These are phyloP conservation scores for Protomyces pachydermus DNA, from an alignment of 1,139 yeast genomes.

Conservation along the genomic window DNA sequence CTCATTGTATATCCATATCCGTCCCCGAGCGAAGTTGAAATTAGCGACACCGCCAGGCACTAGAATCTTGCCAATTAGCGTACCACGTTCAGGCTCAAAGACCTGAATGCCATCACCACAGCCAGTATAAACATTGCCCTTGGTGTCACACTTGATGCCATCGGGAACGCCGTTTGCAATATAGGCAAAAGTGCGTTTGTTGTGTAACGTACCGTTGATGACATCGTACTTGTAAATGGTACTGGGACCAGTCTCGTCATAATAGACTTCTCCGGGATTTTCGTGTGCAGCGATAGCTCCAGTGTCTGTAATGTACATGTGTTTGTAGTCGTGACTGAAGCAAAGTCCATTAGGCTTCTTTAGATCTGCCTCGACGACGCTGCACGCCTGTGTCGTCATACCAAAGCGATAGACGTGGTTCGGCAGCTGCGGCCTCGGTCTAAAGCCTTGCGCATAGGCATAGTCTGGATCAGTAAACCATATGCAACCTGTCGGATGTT, in stretches of 20 bases:
- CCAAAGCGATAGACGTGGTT: constrained; percentile 28
- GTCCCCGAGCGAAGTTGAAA: constrained; percentile 34
- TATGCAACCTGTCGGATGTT: constrained; percentile 30
- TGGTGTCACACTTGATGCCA: constrained; percentile 37
- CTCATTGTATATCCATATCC: constrained; percentile 31
- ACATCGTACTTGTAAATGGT: constrained; percentile 31
- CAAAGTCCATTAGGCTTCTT: constrained; percentile 31
- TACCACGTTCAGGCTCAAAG: constrained; percentile 36
- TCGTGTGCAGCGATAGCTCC: constrained; percentile 29
- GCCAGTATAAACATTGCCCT: constrained; percentile 37
- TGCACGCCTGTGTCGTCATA: constrained; percentile 23
- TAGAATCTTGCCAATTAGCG: constrained; percentile 36
- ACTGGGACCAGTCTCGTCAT: constrained; percentile 17
- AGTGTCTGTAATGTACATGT: constrained; percentile 30
- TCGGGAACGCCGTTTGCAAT: constrained; percentile 37
- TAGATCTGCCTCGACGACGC: constrained; percentile 28
- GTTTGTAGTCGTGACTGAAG: constrained; percentile 30
- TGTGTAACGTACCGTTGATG: not conserved
- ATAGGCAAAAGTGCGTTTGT: constrained; percentile 8
- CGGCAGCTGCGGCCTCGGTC: constrained; percentile 29
- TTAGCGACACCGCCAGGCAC: constrained; percentile 36
- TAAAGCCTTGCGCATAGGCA: constrained; percentile 31
- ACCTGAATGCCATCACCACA: constrained; percentile 38
- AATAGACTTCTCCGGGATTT: constrained; percentile 26
- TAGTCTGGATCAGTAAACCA: constrained; percentile 33